These are phyloP conservation scores for Aschersonia sp. DNA, from an alignment of 2,329 filamentous ascomycete species.

Conservation along the genomic window DNA sequence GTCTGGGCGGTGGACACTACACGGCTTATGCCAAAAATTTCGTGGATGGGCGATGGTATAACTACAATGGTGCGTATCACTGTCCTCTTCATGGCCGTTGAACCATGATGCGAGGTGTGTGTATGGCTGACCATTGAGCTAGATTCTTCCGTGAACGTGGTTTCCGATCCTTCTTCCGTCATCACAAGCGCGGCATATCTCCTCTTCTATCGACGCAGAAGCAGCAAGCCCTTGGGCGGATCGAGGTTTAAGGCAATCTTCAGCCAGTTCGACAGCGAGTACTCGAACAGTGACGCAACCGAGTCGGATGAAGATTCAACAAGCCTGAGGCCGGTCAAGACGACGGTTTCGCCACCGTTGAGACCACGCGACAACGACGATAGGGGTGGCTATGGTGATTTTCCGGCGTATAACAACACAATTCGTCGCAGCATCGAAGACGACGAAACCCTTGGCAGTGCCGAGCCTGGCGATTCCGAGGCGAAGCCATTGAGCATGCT, in stretches of 20 bases:
- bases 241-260: conserved; percentile 58
- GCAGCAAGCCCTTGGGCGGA: conserved; percentile 64
- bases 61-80: conserved; percentile 70
- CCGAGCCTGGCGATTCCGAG: conserved; percentile 13
- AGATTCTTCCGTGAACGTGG: conserved; percentile 63
- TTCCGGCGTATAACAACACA: conserved; percentile 14
- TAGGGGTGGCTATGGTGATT: conserved; percentile 4
- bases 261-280: conserved; percentile 42
- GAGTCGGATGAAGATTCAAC: conserved; percentile 49
- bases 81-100: no score
- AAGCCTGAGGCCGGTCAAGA: conserved; percentile 31
- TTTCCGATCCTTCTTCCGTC: conserved; percentile 44
- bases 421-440: conserved; percentile 31
- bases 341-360: conserved; percentile 13
- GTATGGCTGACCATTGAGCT: background rate
- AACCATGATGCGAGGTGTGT: background rate
- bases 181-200: conserved; percentile 76
- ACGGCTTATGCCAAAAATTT: conserved; percentile 93
- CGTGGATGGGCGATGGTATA: conserved; percentile 79
- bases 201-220: conserved; percentile 86
- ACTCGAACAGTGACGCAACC: conserved; percentile 24
- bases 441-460: conserved; percentile 19
- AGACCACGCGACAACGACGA: conserved; percentile 13
- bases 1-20: conserved; percentile 89
- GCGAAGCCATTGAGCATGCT: conserved; percentile 17